Percentiles rank a stretch among this genome's conserved stretches.
These are phyloP conservation scores for Xylaria flabelliformis DNA, from an alignment of 495 filamentous ascomycete species.

Conservation along the genomic window DNA sequence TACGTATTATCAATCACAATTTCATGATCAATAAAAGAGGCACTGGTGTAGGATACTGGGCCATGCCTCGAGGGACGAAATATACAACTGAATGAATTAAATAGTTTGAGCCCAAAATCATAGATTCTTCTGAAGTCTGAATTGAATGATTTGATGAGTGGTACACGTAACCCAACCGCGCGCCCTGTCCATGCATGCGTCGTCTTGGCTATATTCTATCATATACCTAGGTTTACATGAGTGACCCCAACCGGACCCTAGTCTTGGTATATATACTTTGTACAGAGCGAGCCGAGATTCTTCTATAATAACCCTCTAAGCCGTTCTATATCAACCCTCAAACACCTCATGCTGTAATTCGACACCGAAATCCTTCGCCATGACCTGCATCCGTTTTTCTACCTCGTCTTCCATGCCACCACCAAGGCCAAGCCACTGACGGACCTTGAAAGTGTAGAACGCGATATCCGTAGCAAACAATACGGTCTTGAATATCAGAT, in stretches of 20 bases:
- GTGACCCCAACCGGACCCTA: conserved; percentile 8
- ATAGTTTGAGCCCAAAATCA: not conserved
- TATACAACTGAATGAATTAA: not conserved
- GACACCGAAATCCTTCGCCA: conserved; percentile 90
- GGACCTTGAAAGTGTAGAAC: conserved; percentile 80
- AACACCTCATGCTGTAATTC: conserved; percentile 88
- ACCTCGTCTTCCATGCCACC: conserved; percentile 94
- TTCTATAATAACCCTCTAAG: conserved; percentile 17
- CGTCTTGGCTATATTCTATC: conserved; percentile 3
- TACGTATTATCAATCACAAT: not conserved
- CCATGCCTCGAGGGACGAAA: not conserved
- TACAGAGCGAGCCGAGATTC: conserved; percentile 27
- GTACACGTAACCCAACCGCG: not conserved
- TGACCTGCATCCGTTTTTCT: conserved; percentile 80
- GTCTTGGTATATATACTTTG: conserved; percentile 8
- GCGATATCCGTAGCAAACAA: conserved; percentile 79
- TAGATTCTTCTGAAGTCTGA: not conserved
- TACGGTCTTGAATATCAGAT: conserved; percentile 81
- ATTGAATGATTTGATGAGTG: not conserved
- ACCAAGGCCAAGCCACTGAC: conserved; percentile 75
- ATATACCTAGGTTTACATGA: conserved; percentile 8
- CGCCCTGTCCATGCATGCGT: not conserved
- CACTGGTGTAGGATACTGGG: not conserved
- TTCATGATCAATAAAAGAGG: not conserved
- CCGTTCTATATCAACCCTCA: conserved; percentile 65